Base-by-base conservation (phyloP, 768 basidiomycete species). In the Calocybe indica region DNA sequence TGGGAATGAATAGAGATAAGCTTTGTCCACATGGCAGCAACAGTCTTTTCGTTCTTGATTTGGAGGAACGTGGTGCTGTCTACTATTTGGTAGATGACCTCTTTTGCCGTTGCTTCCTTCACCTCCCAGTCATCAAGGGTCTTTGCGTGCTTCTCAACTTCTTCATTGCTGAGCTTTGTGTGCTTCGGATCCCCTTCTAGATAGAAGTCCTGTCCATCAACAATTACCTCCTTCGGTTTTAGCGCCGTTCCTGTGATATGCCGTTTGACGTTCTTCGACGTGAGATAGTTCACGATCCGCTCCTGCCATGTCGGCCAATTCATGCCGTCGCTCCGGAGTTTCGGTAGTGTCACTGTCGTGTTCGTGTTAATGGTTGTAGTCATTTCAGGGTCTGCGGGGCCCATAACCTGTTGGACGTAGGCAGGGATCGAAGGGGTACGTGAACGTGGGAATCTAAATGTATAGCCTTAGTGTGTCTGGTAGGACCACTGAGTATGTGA, bases 301-400 rank as follows among this genome's bases (percentile, higher is more conserved):
- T 59, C 57, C 30, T 59, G 56, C 57, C 64, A 66, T 11, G 41
- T 59, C 0, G 51, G 34, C 64, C 65, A 68, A 38, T 68, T 68
- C 29, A 57, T 56, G 4, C 61, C 55, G 48, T 65, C 57, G 13
- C 61, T 55, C 8, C 50, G 37, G n/a, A 61, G 56, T 49, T 60
- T 59, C n/a, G n/a, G n/a, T n/a, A n/a, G n/a, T n/a, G n/a, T n/a
- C n/a, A n/a, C n/a, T n/a, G n/a, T n/a, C n/a, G n/a, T n/a, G n/a
- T n/a, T n/a, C n/a, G n/a, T n/a, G n/a, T n/a, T n/a, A n/a, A n/a
- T n/a, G n/a, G n/a, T n/a, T n/a, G n/a, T n/a, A n/a, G n/a, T n/a
- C n/a, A n/a, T n/a, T n/a, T n/a, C n/a, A n/a, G n/a, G n/a, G n/a
- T n/a, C n/a, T n/a, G n/a, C n/a, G n/a, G n/a, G n/a, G n/a, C n/a